phyloP scores from a whole-genome alignment of 2,329 filamentous ascomycete genomes.

The Penicillium vulpinum region DNA sequence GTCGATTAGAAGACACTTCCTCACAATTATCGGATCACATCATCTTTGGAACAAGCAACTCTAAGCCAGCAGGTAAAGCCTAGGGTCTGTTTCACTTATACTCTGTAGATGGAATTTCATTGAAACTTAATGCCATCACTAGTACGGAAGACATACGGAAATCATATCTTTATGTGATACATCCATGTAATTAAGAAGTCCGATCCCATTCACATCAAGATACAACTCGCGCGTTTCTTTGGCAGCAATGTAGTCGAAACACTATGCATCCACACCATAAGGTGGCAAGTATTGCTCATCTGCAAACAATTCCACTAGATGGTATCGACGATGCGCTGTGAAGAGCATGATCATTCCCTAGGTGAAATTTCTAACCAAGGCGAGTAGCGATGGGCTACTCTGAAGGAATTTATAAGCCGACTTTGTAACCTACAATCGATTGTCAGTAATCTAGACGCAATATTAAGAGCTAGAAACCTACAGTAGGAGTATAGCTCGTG shows the following conservation, averaged over 20 bases:
- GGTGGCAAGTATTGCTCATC: constrained; percentile 14
- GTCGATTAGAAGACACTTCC: no score
- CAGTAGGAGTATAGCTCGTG: constrained; percentile 5
- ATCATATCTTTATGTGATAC: no score
- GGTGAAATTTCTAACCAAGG: constrained; percentile 5
- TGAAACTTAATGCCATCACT: no score
- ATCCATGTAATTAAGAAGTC: no score
- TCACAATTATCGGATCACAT: no score
- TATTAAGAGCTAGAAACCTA: neutral
- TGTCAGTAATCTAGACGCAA: neutral
- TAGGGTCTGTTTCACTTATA: no score
- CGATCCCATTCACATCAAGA: no score
- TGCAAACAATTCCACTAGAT: constrained; percentile 13
- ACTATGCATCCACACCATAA: neutral
- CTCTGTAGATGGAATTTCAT: no score
- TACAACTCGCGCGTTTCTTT: no score
- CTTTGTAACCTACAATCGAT: neutral
- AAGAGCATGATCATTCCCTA: constrained; percentile 13
- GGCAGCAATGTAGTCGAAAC: neutral
- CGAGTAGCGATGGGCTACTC: neutral
- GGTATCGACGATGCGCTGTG: constrained; percentile 13
- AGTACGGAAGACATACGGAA: no score
- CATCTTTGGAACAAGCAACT: no score
- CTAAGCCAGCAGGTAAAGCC: no score
- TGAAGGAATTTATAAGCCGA: constrained; percentile 8